A percentile compares a stretch with the other conserved stretches of the same genome.
Conservation (phyloP, 2,329 filamentous ascomycete species). For the Chaetothyriales sp. region DNA sequence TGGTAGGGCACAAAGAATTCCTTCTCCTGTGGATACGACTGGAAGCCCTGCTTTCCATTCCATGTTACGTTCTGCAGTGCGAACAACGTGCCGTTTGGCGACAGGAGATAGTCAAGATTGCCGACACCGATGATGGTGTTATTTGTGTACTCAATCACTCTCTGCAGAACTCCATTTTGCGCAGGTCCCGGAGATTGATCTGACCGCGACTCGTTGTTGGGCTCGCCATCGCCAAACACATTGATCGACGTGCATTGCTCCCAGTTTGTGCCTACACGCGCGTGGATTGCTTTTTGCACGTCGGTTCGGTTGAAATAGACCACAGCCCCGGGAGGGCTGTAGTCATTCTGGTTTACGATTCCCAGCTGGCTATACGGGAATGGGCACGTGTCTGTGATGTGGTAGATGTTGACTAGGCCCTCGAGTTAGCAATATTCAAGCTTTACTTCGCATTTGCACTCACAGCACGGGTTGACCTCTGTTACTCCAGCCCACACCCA, state of each 20-base stretch:
- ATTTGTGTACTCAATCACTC: conserved; percentile 39
- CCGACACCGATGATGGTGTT: conserved; percentile 37
- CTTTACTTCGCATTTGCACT: not conserved
- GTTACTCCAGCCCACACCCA: conserved; percentile 5
- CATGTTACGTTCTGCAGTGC: conserved; percentile 42
- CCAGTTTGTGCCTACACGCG: conserved; percentile 30
- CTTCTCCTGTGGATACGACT: conserved; percentile 26
- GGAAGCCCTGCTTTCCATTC: conserved; percentile 36
- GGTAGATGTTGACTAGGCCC: conserved; percentile 49
- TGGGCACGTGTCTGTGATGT: conserved; percentile 61
- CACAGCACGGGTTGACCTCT: conserved; percentile 53
- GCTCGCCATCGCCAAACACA: conserved; percentile 28
- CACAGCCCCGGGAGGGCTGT: conserved; percentile 26
- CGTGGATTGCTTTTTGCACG: conserved; percentile 37
- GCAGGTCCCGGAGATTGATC: conserved; percentile 42
- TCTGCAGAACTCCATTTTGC: conserved; percentile 38
- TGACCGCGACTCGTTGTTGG: conserved; percentile 16
- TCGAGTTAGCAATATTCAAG: not conserved
- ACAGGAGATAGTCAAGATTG: conserved; percentile 36
- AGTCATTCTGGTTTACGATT: conserved; percentile 31
- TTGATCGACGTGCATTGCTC: conserved; percentile 28
- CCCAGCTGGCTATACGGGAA: conserved; percentile 54
- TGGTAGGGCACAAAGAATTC: conserved; percentile 33
- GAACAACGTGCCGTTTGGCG: conserved; percentile 38
- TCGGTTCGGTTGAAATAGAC: conserved; percentile 41